Evolutionary conservation across 2,329 filamentous ascomycete genomes (phyloP).

Genomic region (Monosporascus sp.): DNA sequence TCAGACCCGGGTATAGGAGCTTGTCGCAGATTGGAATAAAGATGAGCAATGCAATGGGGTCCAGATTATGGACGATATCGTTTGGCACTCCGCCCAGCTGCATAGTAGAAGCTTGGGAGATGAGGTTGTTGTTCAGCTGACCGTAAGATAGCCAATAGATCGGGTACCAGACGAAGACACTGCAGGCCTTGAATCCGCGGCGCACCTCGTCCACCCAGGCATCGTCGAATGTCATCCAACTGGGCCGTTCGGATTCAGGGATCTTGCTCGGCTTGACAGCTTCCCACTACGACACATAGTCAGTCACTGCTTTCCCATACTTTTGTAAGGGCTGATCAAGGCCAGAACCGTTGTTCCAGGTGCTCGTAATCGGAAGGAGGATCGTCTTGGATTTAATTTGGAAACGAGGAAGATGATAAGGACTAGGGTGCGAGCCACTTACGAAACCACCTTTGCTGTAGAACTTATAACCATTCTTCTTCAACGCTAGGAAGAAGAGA

Average conservation of each 20-base stretch:
- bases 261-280: constrained; percentile 61
- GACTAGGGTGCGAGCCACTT: neutral
- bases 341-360: no score
- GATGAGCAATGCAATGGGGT: constrained; percentile 71
- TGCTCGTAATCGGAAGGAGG: no score
- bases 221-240: constrained; percentile 80
- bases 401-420: no score
- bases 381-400: no score
- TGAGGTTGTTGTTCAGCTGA: constrained; percentile 57
- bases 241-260: constrained; percentile 49
- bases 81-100: constrained; percentile 67
- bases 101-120: constrained; percentile 63
- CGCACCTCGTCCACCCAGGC: constrained; percentile 76
- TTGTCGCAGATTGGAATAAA: constrained; percentile 68
- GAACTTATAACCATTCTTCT: constrained; percentile 30
- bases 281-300: neutral
- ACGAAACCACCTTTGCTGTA: neutral
- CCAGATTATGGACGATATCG: constrained; percentile 71
- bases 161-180: constrained; percentile 67
- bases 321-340: no score
- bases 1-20: constrained; percentile 64
- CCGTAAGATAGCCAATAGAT: constrained; percentile 57
- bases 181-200: constrained; percentile 64
- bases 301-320: neutral
- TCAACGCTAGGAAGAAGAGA: constrained; percentile 56